These are phyloP conservation scores for Coemansia sp. DNA, from an alignment of 192 early-diverging fungal species.

Conservation along the genomic window DNA sequence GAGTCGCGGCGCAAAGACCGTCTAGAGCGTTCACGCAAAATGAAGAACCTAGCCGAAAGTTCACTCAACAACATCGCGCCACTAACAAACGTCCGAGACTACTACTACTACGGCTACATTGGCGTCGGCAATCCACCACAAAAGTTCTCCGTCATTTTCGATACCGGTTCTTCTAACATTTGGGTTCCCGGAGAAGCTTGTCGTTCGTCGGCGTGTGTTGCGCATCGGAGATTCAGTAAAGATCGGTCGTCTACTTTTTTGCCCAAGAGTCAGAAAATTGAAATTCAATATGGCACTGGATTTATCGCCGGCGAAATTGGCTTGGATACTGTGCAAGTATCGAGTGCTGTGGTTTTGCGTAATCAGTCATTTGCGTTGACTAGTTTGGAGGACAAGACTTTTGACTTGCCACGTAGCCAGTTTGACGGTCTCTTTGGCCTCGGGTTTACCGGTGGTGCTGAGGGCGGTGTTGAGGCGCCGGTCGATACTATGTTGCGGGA, in stretches of 20 bases:
- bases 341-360: constrained; percentile 32
- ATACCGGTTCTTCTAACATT: constrained; percentile 72
- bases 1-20: constrained; percentile 48
- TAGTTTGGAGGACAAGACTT: constrained; percentile 46
- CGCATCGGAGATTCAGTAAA: constrained; percentile 83
- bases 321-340: constrained; percentile 61
- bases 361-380: constrained; percentile 57
- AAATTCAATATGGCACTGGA: constrained; percentile 94
- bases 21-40: constrained; percentile 33
- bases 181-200: constrained; percentile 76
- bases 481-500: constrained; percentile 50
- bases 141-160: constrained; percentile 69
- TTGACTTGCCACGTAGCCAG: constrained; percentile 47
- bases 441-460: constrained; percentile 49
- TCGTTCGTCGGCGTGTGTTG: constrained; percentile 70
- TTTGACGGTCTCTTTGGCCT: constrained; percentile 61
- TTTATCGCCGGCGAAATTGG: constrained; percentile 92
- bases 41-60: constrained; percentile 41
- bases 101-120: constrained; percentile 76
- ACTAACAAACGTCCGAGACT: constrained; percentile 46
- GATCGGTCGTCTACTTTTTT: constrained; percentile 67
- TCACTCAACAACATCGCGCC: constrained; percentile 22
- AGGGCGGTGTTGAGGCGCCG: constrained; percentile 44
- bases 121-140: constrained; percentile 69
- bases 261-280: constrained; percentile 64